Percentiles rank a stretch among this genome's conserved stretches.
phyloP scores from a whole-genome alignment of 441 rosid species.

The Populus hybrid region DNA sequence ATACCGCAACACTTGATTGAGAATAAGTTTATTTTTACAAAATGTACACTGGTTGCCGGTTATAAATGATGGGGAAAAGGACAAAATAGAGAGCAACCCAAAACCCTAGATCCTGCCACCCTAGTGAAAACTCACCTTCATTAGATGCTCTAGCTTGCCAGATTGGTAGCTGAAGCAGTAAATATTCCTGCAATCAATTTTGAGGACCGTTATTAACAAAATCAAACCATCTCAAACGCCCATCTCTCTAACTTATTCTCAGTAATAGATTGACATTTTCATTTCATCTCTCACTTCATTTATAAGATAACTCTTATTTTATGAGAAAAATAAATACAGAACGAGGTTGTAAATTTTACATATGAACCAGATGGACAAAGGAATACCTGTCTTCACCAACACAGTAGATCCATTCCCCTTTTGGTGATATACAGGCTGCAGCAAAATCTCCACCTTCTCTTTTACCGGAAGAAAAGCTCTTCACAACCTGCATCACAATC shows the following conservation, averaged over 20 bases:
- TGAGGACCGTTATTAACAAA: slow-evolving; percentile 3
- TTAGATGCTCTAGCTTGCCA: slow-evolving; percentile 92
- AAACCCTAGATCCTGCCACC: neutral
- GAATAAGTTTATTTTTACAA: neutral
- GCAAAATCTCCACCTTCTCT: slow-evolving; percentile 86
- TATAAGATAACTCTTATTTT: neutral
- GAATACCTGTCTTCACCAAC: slow-evolving; percentile 89
- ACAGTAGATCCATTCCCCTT: slow-evolving; percentile 97
- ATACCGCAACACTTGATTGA: neutral
- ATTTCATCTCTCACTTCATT: neutral
- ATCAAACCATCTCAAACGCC: neutral
- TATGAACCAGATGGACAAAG: slow-evolving; percentile 6
- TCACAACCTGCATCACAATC: slow-evolving; percentile 67
- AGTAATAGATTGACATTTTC: neutral
- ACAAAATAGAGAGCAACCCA: neutral
- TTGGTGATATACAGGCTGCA: slow-evolving; percentile 78
- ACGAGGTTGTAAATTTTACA: neutral
- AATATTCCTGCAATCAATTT: slow-evolving; percentile 54
- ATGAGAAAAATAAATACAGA: neutral
- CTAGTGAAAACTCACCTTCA: slow-evolving; percentile 63
- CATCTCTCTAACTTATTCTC: neutral
- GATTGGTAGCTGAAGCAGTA: slow-evolving; percentile 97
- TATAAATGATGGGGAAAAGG: neutral
- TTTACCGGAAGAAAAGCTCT: slow-evolving; percentile 98
- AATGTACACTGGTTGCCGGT: neutral